phyloP scores from a whole-genome alignment of 2,329 filamentous ascomycete genomes.

The Colletotrichum somersetense region DNA sequence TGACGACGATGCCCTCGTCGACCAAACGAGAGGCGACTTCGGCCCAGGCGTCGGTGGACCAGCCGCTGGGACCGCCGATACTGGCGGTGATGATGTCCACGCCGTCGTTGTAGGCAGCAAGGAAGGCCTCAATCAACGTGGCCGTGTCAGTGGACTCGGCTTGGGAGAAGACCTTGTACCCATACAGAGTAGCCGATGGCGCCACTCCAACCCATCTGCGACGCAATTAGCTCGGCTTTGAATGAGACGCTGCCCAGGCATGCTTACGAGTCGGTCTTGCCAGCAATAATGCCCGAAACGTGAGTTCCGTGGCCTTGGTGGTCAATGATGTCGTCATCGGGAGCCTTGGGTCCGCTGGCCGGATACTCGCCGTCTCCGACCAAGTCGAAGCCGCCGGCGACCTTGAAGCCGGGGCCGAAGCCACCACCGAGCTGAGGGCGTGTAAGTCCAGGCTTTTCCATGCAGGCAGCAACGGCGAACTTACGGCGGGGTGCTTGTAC shows the following conservation, averaged over 20 bases:
- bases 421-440: conserved; percentile 30
- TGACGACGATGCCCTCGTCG: conserved; percentile 61
- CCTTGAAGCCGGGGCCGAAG: conserved; percentile 43
- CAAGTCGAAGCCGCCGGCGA: conserved; percentile 46
- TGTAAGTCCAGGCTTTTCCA: not conserved
- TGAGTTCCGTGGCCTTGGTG: conserved; percentile 48
- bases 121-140: conserved; percentile 55
- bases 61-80: conserved; percentile 51
- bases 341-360: conserved; percentile 44
- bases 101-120: conserved; percentile 51
- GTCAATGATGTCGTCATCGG: conserved; percentile 50
- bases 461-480: not conserved
- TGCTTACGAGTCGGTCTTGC: conserved; percentile 41
- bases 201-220: conserved; percentile 49
- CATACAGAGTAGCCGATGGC: conserved; percentile 47
- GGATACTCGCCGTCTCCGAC: conserved; percentile 44
- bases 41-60: conserved; percentile 48
- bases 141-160: conserved; percentile 50
- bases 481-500: conserved; percentile 55
- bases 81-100: conserved; percentile 54
- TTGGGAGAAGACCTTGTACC: conserved; percentile 48
- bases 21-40: conserved; percentile 57
- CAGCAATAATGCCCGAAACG: conserved; percentile 50
- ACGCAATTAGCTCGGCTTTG: not conserved
- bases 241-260: not conserved